Percentiles rank a stretch among this genome's conserved stretches.
Evolutionary conservation across 495 filamentous ascomycete species (phyloP).

Genomic region (Aspergillus biplanus): DNA sequence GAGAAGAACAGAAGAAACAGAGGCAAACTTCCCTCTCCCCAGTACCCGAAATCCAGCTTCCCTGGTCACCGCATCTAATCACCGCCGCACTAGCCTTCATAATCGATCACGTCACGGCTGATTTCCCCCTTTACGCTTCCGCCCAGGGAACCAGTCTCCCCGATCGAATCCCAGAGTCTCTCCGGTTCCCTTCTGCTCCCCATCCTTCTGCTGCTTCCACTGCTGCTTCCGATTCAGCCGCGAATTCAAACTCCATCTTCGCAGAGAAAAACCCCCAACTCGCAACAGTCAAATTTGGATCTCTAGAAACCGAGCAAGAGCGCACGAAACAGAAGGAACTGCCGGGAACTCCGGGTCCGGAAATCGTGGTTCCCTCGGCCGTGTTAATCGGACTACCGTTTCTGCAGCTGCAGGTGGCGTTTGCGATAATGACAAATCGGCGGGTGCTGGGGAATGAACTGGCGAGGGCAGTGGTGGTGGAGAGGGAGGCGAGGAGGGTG

Average conservation of each 20-base stretch:
- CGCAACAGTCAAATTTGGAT: constrained; percentile 29
- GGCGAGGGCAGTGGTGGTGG: constrained; percentile 25
- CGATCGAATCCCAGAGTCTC: constrained; percentile 31
- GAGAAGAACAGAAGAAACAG: not conserved
- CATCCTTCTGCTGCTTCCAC: not conserved
- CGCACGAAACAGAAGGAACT: not conserved
- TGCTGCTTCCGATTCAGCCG: not conserved
- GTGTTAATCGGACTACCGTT: constrained; percentile 33
- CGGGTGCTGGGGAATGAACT: constrained; percentile 18
- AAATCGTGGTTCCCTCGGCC: constrained; percentile 27
- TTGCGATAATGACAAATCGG: constrained; percentile 22
- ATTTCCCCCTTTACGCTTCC: constrained; percentile 27
- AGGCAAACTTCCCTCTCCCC: not conserved
- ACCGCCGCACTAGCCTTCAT: constrained; percentile 30
- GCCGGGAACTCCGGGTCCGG: constrained; percentile 15
- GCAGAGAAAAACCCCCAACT: constrained; percentile 22
- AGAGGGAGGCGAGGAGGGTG: constrained; percentile 36
- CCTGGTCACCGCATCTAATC: constrained; percentile 24
- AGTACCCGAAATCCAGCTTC: constrained; percentile 17
- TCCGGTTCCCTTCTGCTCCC: constrained; percentile 19
- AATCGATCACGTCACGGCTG: constrained; percentile 16
- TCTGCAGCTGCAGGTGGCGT: constrained; percentile 17
- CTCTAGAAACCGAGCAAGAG: constrained; percentile 12
- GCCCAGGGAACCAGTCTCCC: constrained; percentile 26
- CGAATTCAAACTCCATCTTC: not conserved